Evolutionary conservation across 2,329 filamentous ascomycete genomes (phyloP).

Genomic region (Colletotrichum plurivorum): DNA sequence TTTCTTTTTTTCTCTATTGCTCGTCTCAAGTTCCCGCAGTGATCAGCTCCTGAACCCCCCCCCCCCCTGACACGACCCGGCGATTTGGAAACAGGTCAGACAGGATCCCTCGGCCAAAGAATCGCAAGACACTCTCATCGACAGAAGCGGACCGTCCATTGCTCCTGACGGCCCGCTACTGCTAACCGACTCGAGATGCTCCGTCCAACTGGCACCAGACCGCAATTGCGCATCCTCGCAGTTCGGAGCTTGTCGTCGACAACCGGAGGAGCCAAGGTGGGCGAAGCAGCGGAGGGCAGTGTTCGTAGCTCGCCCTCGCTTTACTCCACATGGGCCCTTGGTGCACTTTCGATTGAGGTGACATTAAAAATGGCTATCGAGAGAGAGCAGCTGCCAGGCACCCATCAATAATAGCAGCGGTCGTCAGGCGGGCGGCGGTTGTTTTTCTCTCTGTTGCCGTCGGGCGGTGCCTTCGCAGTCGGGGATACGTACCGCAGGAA

Average conservation of each 20-base stretch:
- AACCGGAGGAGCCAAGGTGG: background rate
- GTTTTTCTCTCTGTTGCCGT: background rate
- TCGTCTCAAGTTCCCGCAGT: slow-evolving; percentile 34
- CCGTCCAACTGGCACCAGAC: too few relatives aligned
- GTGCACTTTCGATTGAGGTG: slow-evolving; percentile 20
- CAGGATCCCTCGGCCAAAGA: background rate
- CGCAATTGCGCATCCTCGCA: too few relatives aligned
- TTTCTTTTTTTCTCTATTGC: slow-evolving; percentile 1
- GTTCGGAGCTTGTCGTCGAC: background rate
- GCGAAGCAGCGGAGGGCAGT: slow-evolving; percentile 16
- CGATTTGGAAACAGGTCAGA: background rate
- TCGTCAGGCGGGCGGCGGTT: background rate
- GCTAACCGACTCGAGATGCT: background rate
- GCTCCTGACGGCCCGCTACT: too few relatives aligned
- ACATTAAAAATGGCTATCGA: slow-evolving; percentile 23
- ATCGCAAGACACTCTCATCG: background rate
- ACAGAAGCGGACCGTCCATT: too few relatives aligned
- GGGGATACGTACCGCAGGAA: slow-evolving; percentile 5
- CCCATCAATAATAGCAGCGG: background rate
- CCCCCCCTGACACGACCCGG: background rate
- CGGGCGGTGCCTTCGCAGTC: slow-evolving; percentile 11
- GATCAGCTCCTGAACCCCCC: background rate
- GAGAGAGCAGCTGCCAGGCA: slow-evolving; percentile 21
- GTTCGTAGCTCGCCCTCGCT: background rate
- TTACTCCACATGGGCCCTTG: slow-evolving; percentile 21